Evolutionary conservation across 2,329 filamentous ascomycete genomes (phyloP).

Genomic region (Harringtonia aguacate): DNA sequence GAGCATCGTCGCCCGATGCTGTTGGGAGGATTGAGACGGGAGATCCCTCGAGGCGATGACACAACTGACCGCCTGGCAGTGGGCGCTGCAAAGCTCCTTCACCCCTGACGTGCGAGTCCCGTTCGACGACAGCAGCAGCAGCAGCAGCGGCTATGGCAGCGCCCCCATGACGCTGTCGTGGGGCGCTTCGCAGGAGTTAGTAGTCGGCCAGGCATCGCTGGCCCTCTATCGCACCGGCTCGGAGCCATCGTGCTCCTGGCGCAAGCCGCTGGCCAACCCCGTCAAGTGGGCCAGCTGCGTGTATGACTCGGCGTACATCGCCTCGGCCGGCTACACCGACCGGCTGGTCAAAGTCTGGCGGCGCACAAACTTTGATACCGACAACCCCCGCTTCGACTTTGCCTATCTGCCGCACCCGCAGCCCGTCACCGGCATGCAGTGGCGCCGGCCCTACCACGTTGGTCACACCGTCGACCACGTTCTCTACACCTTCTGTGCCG

Average conservation of each 20-base stretch:
- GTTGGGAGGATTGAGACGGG: no score
- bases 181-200: constrained; percentile 75
- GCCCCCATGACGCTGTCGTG: constrained; percentile 56
- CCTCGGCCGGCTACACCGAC: constrained; percentile 69
- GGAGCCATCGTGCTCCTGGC: constrained; percentile 56
- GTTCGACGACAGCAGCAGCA: constrained; percentile 29
- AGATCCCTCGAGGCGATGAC: no score
- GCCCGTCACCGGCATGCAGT: constrained; percentile 72
- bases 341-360: constrained; percentile 88
- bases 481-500: constrained; percentile 78
- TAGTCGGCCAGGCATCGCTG: constrained; percentile 62
- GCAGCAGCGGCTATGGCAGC: no score
- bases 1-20: constrained; percentile 13
- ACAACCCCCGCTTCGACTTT: constrained; percentile 81
- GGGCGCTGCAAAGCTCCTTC: constrained; percentile 47
- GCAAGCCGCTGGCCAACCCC: constrained; percentile 59
- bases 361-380: constrained; percentile 69
- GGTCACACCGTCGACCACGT: constrained; percentile 78
- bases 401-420: constrained; percentile 80
- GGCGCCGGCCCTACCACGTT: constrained; percentile 67
- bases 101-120: constrained; percentile 2
- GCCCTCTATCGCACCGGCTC: constrained; percentile 51
- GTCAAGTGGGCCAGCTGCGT: constrained; percentile 70
- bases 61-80: constrained; percentile 33
- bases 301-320: constrained; percentile 78